Evolutionary conservation across 257 asterid species (phyloP).

Genomic region (Thymus mandschuricus): DNA sequence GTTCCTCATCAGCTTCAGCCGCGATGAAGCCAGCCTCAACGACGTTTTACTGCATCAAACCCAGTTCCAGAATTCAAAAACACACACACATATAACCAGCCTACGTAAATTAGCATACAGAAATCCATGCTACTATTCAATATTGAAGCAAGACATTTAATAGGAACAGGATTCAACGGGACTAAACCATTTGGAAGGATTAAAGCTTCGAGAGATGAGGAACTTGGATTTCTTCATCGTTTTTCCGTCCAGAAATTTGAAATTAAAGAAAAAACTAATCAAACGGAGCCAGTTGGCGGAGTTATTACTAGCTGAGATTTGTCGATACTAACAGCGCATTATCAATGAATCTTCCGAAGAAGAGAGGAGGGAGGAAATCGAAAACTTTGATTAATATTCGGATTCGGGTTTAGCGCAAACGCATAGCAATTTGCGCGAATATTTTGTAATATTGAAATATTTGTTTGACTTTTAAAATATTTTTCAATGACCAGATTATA

Average conservation of each 20-base stretch:
- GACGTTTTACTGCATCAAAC: conserved; percentile 72
- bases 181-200: conserved; percentile 77
- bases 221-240: conserved; percentile 78
- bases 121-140: neutral
- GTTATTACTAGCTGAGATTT: neutral
- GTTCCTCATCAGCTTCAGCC: conserved; percentile 80
- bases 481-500: too few species aligned
- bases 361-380: too few species aligned
- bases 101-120: too few species aligned
- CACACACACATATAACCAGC: too few species aligned
- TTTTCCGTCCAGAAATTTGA: conserved; percentile 1
- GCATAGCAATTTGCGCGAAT: conserved; percentile 11
- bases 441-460: neutral
- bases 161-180: neutral
- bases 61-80: neutral
- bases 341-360: too few species aligned
- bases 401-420: conserved; percentile 15
- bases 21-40: conserved; percentile 69
- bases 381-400: too few species aligned
- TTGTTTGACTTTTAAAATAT: neutral
- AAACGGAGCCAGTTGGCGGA: neutral
- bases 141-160: neutral
- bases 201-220: conserved; percentile 72
- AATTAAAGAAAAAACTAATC: neutral
- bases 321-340: too few species aligned